These are phyloP conservation scores for Candolleomyces eurysporus DNA, from an alignment of 768 basidiomycete genomes.

Conservation along the genomic window DNA sequence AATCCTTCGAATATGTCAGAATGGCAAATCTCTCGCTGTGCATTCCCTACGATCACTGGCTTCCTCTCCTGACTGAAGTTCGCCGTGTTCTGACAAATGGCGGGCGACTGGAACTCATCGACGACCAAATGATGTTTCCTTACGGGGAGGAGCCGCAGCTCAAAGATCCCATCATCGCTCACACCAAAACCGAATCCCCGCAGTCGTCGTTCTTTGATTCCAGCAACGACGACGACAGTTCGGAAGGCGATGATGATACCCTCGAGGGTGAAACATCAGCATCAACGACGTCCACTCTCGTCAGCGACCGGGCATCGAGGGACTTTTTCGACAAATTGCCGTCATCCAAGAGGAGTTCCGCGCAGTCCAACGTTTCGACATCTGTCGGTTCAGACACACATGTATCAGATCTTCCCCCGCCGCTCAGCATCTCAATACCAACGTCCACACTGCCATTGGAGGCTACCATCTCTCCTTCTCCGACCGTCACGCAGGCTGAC, in stretches of 20 bases:
- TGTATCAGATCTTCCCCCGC: not conserved
- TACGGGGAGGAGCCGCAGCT: constrained; percentile 32
- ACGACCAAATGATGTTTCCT: constrained; percentile 69
- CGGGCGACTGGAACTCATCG: constrained; percentile 72
- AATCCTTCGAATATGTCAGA: constrained; percentile 69
- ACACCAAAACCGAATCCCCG: constrained; percentile 5
- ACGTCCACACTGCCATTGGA: not conserved
- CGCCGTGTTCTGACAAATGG: constrained; percentile 57
- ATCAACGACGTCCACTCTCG: constrained; percentile 24
- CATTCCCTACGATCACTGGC: constrained; percentile 63
- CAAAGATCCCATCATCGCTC: not conserved
- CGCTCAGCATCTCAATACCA: not conserved
- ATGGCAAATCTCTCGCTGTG: constrained; percentile 67
- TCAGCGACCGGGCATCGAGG: constrained; percentile 18
- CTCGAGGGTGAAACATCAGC: constrained; percentile 23
- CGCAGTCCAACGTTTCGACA: not conserved
- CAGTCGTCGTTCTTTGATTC: constrained; percentile 15
- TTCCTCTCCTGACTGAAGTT: constrained; percentile 55
- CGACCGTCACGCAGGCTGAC: constrained; percentile 7
- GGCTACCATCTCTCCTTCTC: constrained; percentile 7
- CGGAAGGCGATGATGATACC: constrained; percentile 25
- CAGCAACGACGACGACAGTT: constrained; percentile 17
- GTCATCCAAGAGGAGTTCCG: constrained; percentile 5
- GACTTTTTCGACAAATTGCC: constrained; percentile 16
- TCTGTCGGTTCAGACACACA: not conserved